A percentile compares a stretch with the other conserved stretches of the same genome.
These are phyloP conservation scores for Allium cepa DNA, from an alignment of 106 monocot genomes.

Conservation along the genomic window DNA sequence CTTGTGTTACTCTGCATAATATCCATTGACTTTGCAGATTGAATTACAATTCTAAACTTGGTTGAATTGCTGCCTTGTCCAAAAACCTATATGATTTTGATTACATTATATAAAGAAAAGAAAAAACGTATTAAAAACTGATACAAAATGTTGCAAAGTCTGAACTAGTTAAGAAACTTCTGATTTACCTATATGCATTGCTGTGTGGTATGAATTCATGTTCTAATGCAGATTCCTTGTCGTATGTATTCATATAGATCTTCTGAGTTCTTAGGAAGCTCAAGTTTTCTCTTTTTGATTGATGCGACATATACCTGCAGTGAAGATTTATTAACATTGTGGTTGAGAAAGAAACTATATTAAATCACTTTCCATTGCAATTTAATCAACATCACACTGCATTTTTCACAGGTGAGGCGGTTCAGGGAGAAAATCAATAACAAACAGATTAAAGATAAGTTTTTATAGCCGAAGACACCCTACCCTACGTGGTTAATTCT, in stretches of 20 bases:
- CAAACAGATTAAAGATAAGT: neutral
- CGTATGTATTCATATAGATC: slow-evolving; percentile 15
- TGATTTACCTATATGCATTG: neutral
- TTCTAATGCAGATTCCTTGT: slow-evolving; percentile 1
- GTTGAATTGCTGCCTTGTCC: slow-evolving; percentile 5
- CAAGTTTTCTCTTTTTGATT: slow-evolving; percentile 10
- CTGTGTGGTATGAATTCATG: neutral
- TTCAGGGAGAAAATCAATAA: neutral
- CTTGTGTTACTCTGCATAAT: slow-evolving; percentile 22
- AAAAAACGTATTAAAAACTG: too few relatives aligned
- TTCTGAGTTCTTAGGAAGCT: slow-evolving; percentile 5
- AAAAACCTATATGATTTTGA: neutral
- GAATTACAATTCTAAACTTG: neutral
- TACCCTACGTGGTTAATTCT: too few relatives aligned
- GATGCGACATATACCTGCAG: slow-evolving; percentile 22
- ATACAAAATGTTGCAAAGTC: too few relatives aligned
- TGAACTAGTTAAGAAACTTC: too few relatives aligned
- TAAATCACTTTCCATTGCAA: neutral
- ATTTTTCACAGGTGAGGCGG: neutral
- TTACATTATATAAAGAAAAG: neutral
- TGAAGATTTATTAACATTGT: neutral
- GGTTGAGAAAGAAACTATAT: neutral
- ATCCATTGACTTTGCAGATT: neutral
- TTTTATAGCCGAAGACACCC: neutral
- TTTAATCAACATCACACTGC: too few relatives aligned